Base-by-base conservation (phyloP, 2,329 filamentous ascomycete genomes). In the Leptographium flavum region DNA sequence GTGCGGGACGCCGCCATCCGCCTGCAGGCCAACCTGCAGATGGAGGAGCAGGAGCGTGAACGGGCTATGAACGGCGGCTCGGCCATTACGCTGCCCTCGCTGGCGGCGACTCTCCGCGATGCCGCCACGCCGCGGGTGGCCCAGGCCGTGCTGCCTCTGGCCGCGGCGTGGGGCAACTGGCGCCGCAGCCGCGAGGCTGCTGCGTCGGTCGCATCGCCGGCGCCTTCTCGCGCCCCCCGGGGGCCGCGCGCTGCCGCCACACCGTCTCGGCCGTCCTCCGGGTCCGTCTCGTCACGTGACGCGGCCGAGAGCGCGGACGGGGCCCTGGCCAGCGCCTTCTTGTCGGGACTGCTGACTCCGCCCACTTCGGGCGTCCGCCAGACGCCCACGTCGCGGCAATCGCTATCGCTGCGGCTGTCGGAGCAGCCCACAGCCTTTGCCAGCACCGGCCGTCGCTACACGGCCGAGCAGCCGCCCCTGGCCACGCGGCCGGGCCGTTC, bases 141-240 rank as follows among this genome's bases (percentile, higher is more conserved):
- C 6, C 81, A 94, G 58, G 83, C 82, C 4, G 81, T 94, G 22
- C 86, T 76, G 1, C 77, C 76, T 22, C 60, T 81, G 32, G 75
- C 87, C n/a, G 87, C 87, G n/a, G 90, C 87, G n/a, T 94, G 88
- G 77, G 88, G 87, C 39, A 94, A 82, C 61, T 95, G 90, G 90
- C 81, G 88, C 43, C 90, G 83, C 59, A 76, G 73, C 15, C 73
- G 70, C 54, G 74, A 76, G 46, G 64, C 64, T 6, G 63, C 38
- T 13, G 46, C 52, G 22, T 33, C 23, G 1, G 32, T 9, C 17
- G 17, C 32, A 1, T 23, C 39, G 15, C 31, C 47, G 6, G 19
- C 28, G 3, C 28, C 39, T 13, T 39, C 37, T 3, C 37, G 37
- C 37, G 17, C 22, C 22, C 22, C 35, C 7, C 21, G 17, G 17